Conservation (phyloP, 1,284 basidiomycete genomes). For the Papiliotrema fonsecae region DNA sequence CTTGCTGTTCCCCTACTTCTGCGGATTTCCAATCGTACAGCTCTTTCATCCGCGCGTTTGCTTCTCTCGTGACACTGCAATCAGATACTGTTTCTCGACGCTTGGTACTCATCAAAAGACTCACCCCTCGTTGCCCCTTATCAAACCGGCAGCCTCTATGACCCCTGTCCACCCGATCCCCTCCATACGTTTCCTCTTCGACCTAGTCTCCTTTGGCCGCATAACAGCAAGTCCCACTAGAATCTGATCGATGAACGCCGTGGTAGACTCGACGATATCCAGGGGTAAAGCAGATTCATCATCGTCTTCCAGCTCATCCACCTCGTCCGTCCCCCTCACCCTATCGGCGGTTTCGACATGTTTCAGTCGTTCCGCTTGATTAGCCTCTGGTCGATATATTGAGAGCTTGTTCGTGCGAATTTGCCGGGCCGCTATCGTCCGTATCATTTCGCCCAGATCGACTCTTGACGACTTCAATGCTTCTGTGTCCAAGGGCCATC, state of each 20-base stretch:
- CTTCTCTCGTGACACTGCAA: neutral
- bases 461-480: neutral
- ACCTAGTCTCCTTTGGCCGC: neutral
- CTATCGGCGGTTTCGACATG: neutral
- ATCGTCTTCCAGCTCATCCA: neutral
- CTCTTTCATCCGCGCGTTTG: neutral
- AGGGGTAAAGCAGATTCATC: slow-evolving; percentile 1
- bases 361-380: neutral
- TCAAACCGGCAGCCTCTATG: neutral
- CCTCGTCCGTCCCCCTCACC: neutral
- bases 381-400: neutral
- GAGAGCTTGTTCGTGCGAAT: too few relatives aligned
- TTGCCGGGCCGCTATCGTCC: neutral
- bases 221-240: slow-evolving; percentile 5
- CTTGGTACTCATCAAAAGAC: too few relatives aligned
- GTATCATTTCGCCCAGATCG: neutral
- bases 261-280: slow-evolving; percentile 1
- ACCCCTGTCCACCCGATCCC: neutral
- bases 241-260: slow-evolving; percentile 2
- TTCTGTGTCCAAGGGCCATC: neutral
- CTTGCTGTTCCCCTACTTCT: too few relatives aligned
- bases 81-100: too few relatives aligned
- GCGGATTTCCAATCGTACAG: too few relatives aligned
- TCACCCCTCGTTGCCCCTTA: neutral
- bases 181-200: neutral